Conservation (phyloP, 1,284 basidiomycete species). For the Volvariella volvacea region DNA sequence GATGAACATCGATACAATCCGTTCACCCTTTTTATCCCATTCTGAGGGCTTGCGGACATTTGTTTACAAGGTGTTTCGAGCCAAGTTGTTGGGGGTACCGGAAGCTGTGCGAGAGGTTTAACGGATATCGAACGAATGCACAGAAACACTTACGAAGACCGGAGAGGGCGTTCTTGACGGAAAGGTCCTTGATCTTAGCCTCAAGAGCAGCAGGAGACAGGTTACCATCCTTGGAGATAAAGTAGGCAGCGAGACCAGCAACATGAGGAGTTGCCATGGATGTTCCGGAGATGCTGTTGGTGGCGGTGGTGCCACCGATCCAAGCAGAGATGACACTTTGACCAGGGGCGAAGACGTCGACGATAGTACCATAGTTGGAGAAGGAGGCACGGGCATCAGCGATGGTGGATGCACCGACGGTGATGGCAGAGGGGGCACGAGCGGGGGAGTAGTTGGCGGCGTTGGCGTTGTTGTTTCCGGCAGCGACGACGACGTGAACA, state of each 20-base stretch:
- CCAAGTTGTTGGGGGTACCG: not conserved
- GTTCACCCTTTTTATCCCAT: too few relatives aligned
- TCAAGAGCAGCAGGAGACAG: conserved; percentile 17
- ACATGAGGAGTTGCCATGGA: conserved; percentile 55
- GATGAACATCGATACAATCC: too few relatives aligned
- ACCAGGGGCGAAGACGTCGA: conserved; percentile 74
- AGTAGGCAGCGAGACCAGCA: conserved; percentile 67
- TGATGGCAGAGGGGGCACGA: conserved; percentile 58
- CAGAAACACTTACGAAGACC: conserved; percentile 19
- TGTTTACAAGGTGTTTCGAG: too few relatives aligned
- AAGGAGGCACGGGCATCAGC: conserved; percentile 74
- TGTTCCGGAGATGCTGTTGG: conserved; percentile 61
- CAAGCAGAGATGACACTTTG: conserved; percentile 65
- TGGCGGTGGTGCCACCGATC: conserved; percentile 48
- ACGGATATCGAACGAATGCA: not conserved
- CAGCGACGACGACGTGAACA: conserved; percentile 26
- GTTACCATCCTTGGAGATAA: conserved; percentile 35
- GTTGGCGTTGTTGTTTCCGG: conserved; percentile 45
- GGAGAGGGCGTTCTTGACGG: conserved; percentile 16
- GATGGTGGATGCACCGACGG: conserved; percentile 71
- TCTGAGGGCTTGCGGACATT: too few relatives aligned
- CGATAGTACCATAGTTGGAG: conserved; percentile 65
- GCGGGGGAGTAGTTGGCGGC: conserved; percentile 72
- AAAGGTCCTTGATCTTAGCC: conserved; percentile 15
- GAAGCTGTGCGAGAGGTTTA: not conserved